These are phyloP conservation scores for Stropharia rugosoannulata DNA, from an alignment of 768 basidiomycete genomes.

Conservation along the genomic window DNA sequence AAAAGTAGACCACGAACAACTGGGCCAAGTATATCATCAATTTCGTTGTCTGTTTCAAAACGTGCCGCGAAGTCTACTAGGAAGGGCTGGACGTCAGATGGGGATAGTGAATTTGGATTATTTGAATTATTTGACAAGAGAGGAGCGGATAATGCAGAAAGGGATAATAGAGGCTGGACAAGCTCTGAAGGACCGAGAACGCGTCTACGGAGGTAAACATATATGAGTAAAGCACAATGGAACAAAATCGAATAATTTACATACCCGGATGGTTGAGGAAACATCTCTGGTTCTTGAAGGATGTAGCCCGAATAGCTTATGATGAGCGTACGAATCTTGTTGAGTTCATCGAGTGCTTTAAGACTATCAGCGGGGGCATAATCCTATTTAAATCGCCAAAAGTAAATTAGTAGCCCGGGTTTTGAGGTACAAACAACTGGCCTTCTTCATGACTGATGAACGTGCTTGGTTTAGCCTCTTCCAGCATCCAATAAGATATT, in stretches of 20 bases:
- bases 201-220: slow-evolving; percentile 42
- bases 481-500: slow-evolving; percentile 92
- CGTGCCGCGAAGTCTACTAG: slow-evolving; percentile 80
- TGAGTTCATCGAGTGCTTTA: slow-evolving; percentile 59
- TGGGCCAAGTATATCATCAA: slow-evolving; percentile 77
- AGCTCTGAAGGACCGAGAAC: slow-evolving; percentile 78
- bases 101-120: slow-evolving; percentile 49
- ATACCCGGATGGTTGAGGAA: slow-evolving; percentile 82
- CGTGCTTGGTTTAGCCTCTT: slow-evolving; percentile 70
- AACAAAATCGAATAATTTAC: slow-evolving; percentile 18
- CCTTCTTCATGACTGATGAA: slow-evolving; percentile 63
- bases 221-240: not conserved
- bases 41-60: slow-evolving; percentile 77
- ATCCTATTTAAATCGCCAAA: slow-evolving; percentile 32
- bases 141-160: slow-evolving; percentile 68
- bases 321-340: slow-evolving; percentile 78
- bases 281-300: slow-evolving; percentile 92
- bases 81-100: slow-evolving; percentile 75
- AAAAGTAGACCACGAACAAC: slow-evolving; percentile 62
- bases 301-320: slow-evolving; percentile 88
- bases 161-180: slow-evolving; percentile 73
- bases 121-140: slow-evolving; percentile 48
- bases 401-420: not conserved
- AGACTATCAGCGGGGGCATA: slow-evolving; percentile 64
- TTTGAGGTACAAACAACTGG: slow-evolving; percentile 17